Percentiles rank a stretch among this genome's conserved stretches.
Evolutionary conservation across 179 eudicot genomes (phyloP).

Genomic region (Pouteria campechiana): DNA sequence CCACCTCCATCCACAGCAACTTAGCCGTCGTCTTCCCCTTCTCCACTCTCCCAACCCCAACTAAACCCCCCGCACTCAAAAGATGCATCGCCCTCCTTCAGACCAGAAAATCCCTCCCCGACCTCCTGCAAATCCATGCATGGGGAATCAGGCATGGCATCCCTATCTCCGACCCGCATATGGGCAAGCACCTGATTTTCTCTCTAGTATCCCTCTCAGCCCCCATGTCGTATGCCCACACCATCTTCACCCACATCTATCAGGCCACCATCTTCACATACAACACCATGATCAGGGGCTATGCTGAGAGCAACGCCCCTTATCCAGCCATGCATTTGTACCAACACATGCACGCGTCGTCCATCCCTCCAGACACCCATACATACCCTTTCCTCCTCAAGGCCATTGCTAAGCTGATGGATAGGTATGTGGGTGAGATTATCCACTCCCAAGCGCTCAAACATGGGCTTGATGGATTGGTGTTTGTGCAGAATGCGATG

Average conservation of each 20-base stretch:
- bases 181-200: conserved; percentile 70
- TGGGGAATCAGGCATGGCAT: conserved; percentile 59
- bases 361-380: conserved; percentile 51
- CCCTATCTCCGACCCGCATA: conserved; percentile 40
- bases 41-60: not conserved
- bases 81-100: conserved; percentile 68
- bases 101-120: conserved; percentile 34
- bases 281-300: conserved; percentile 81
- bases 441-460: conserved; percentile 41
- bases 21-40: not conserved
- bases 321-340: conserved; percentile 35
- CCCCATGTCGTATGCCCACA: conserved; percentile 50
- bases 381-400: conserved; percentile 72
- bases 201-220: conserved; percentile 39
- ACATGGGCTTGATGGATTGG: conserved; percentile 47
- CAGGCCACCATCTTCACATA: conserved; percentile 52
- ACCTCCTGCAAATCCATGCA: conserved; percentile 72
- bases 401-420: conserved; percentile 47
- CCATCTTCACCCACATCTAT: conserved; percentile 36
- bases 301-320: conserved; percentile 55
- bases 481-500: conserved; percentile 63
- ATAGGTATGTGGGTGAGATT: conserved; percentile 45
- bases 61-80: conserved; percentile 16
- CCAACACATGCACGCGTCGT: conserved; percentile 21
- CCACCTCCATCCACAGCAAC: no score